Conservation (phyloP, 2,329 filamentous ascomycete genomes). For the Talaromyces sp. region DNA sequence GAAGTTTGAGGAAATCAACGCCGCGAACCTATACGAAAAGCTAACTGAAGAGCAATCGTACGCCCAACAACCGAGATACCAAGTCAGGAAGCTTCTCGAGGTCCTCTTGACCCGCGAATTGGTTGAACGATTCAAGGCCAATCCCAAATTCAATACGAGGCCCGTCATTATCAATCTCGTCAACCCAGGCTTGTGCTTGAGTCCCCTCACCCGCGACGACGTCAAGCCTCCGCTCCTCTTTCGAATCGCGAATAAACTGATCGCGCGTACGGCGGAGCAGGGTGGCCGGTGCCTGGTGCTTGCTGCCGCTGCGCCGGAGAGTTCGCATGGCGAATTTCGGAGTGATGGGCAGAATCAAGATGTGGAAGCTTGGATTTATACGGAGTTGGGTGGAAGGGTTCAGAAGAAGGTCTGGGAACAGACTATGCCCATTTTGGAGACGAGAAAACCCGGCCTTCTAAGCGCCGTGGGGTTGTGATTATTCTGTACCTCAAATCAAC, state of each 20-base stretch:
- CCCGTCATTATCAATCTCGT: slow-evolving; percentile 10
- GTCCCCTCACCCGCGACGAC: not conserved
- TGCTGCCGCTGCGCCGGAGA: not conserved
- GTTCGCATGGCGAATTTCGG: slow-evolving; percentile 8
- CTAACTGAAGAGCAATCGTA: slow-evolving; percentile 27
- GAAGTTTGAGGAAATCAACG: slow-evolving; percentile 47
- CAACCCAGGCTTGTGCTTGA: slow-evolving; percentile 2
- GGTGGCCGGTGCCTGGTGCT: slow-evolving; percentile 1
- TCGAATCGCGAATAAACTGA: not conserved
- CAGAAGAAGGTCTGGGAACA: slow-evolving; percentile 15
- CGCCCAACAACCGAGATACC: slow-evolving; percentile 38
- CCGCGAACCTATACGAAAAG: slow-evolving; percentile 39
- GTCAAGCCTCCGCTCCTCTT: not conserved
- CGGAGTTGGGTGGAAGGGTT: slow-evolving; percentile 4
- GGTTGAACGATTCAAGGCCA: slow-evolving; percentile 25
- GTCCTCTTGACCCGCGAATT: slow-evolving; percentile 47
- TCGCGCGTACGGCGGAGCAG: slow-evolving; percentile 11
- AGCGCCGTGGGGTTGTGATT: not conserved
- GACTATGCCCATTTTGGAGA: slow-evolving; percentile 9
- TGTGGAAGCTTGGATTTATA: slow-evolving; percentile 16
- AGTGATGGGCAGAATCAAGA: slow-evolving; percentile 12
- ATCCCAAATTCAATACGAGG: not conserved
- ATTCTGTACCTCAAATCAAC: not conserved
- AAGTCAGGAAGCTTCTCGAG: slow-evolving; percentile 50
- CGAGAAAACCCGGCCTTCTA: slow-evolving; percentile 7